phyloP scores from a whole-genome alignment of 495 filamentous ascomycete species.

The Chaetomium cochliodes region DNA sequence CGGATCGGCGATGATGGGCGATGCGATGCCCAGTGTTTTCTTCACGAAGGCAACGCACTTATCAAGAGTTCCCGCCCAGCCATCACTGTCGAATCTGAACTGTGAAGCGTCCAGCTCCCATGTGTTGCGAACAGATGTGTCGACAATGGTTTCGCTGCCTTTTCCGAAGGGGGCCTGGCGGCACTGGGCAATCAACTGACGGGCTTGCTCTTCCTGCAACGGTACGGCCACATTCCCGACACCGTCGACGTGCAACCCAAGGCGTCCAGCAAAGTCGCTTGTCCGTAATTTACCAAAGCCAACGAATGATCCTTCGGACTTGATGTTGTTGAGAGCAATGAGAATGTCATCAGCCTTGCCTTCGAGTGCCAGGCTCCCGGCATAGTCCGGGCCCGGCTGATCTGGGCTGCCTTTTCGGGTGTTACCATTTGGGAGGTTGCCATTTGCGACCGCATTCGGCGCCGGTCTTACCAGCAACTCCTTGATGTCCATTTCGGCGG shows the following conservation, averaged over 20 bases:
- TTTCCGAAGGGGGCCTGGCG: conserved; percentile 49
- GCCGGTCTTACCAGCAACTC: background rate
- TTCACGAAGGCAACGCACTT: conserved; percentile 27
- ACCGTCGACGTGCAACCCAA: conserved; percentile 30
- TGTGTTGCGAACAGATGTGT: conserved; percentile 49
- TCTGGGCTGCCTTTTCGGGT: too few relatives aligned
- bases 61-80: conserved; percentile 30
- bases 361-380: too few relatives aligned
- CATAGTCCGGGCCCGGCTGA: too few relatives aligned
- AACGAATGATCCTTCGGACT: background rate
- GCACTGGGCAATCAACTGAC: conserved; percentile 40
- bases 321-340: background rate
- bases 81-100: conserved; percentile 45
- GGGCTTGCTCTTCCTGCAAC: conserved; percentile 42
- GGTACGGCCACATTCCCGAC: conserved; percentile 46
- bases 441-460: background rate
- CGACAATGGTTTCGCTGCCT: conserved; percentile 47
- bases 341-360: background rate
- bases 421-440: too few relatives aligned
- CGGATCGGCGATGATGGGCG: conserved; percentile 41
- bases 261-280: background rate
- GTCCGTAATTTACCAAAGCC: background rate
- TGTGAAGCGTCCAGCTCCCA: conserved; percentile 51
- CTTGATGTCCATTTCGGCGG: background rate
- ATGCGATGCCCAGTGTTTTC: conserved; percentile 37